Conservation (phyloP, 1,284 basidiomycete genomes). For the Ustilago esculenta region DNA sequence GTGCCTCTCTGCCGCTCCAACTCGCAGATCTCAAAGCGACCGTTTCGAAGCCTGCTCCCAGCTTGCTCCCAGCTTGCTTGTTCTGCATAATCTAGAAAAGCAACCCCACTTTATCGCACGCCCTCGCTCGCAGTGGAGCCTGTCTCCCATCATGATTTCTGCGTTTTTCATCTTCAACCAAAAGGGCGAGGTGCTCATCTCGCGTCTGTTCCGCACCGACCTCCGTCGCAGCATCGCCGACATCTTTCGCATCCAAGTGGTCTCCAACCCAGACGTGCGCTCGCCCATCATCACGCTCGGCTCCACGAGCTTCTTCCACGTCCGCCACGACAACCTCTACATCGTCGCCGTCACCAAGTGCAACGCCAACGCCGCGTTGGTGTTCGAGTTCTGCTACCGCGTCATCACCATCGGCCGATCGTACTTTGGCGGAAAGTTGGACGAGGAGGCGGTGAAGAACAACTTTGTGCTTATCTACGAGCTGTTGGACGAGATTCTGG, state of each 20-base stretch:
- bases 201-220: slow-evolving; percentile 62
- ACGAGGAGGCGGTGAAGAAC: slow-evolving; percentile 95
- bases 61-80: too few relatives aligned
- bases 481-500: slow-evolving; percentile 77
- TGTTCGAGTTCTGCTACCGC: slow-evolving; percentile 97
- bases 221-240: slow-evolving; percentile 62
- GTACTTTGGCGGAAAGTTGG: slow-evolving; percentile 97
- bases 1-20: too few relatives aligned
- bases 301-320: slow-evolving; percentile 97
- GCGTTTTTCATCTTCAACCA: slow-evolving; percentile 98
- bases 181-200: slow-evolving; percentile 79
- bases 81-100: too few relatives aligned
- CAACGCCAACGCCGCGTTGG: slow-evolving; percentile 95
- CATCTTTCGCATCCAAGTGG: slow-evolving; percentile 78
- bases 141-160: slow-evolving; percentile 69
- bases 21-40: too few relatives aligned
- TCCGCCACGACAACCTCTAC: slow-evolving; percentile 92
- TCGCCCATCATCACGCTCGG: slow-evolving; percentile 98
- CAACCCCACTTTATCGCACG: too few relatives aligned
- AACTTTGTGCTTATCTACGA: slow-evolving; percentile 76
- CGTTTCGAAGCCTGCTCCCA: too few relatives aligned
- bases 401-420: slow-evolving; percentile 91
- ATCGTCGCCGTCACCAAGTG: slow-evolving; percentile 95
- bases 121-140: not conserved
- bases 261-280: slow-evolving; percentile 93